Conservation (phyloP, 176 grass and related monocot genomes). For the Triticum monococcum region DNA sequence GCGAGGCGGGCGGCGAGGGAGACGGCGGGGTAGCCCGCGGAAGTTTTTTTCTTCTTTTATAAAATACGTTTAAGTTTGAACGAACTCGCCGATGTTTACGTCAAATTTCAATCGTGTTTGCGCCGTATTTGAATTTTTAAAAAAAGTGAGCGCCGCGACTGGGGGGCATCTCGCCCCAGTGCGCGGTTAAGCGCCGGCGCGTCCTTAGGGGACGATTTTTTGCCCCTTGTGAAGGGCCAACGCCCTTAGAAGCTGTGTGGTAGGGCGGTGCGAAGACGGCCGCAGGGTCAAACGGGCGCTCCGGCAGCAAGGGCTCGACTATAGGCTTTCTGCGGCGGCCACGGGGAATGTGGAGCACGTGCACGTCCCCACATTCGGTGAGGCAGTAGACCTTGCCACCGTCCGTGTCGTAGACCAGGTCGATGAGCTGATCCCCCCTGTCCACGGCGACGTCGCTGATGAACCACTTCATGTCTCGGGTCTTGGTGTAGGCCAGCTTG, state of each 20-base stretch:
- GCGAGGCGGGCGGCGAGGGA: too few relatives aligned
- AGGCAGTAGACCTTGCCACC: conserved; percentile 1
- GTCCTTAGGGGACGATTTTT: too few relatives aligned
- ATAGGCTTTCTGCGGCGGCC: neutral
- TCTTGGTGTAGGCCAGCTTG: neutral
- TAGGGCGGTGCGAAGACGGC: neutral
- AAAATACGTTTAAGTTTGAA: too few relatives aligned
- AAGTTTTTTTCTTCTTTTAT: too few relatives aligned
- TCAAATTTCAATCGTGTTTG: too few relatives aligned
- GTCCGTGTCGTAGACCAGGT: neutral
- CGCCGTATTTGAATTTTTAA: too few relatives aligned
- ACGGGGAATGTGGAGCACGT: conserved; percentile 9
- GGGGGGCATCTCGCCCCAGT: too few relatives aligned
- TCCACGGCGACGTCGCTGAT: neutral
- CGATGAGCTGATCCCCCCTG: neutral
- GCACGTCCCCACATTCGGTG: neutral
- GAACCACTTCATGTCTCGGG: conserved; percentile 17
- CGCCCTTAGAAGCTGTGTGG: neutral
- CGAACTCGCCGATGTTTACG: too few relatives aligned
- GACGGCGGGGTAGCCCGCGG: too few relatives aligned
- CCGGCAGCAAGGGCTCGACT: neutral
- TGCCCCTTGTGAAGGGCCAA: too few relatives aligned
- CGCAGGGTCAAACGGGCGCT: neutral
- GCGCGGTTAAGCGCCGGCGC: too few relatives aligned
- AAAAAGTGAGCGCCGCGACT: too few relatives aligned